These are phyloP conservation scores for Trapa bicornis DNA, from an alignment of 345 rosid genomes.

Conservation along the genomic window DNA sequence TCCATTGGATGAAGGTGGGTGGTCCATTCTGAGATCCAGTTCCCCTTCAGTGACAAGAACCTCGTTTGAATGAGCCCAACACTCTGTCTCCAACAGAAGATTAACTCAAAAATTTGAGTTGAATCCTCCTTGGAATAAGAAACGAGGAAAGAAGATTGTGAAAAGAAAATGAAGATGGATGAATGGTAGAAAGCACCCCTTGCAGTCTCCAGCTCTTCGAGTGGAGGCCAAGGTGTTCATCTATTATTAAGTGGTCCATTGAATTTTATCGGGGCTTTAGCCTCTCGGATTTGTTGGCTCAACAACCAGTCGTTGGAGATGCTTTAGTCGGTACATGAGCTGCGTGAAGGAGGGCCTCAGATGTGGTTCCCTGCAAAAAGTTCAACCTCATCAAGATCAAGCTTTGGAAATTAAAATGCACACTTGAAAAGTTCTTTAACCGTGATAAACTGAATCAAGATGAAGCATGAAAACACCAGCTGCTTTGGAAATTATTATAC, in stretches of 20 bases:
- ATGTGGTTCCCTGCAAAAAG: constrained; percentile 60
- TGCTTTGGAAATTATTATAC: background rate
- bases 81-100: constrained; percentile 17
- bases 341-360: constrained; percentile 77
- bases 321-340: constrained; percentile 57
- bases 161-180: background rate
- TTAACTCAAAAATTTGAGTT: constrained; percentile 9
- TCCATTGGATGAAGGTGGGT: background rate
- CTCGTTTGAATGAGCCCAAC: constrained; percentile 91
- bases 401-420: background rate
- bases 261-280: background rate
- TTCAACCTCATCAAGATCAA: background rate
- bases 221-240: constrained; percentile 22
- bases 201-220: constrained; percentile 56
- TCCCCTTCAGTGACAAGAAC: constrained; percentile 42
- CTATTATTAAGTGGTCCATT: constrained; percentile 19
- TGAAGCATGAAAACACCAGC: background rate
- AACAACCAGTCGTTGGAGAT: constrained; percentile 35
- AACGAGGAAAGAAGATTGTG: background rate
- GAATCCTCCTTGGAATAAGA: background rate
- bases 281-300: constrained; percentile 23
- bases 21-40: background rate
- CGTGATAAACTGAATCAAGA: background rate
- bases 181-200: background rate
- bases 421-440: background rate